Evolutionary conservation across 257 asterid genomes (phyloP).

Genomic region (Jacaranda copaia): DNA sequence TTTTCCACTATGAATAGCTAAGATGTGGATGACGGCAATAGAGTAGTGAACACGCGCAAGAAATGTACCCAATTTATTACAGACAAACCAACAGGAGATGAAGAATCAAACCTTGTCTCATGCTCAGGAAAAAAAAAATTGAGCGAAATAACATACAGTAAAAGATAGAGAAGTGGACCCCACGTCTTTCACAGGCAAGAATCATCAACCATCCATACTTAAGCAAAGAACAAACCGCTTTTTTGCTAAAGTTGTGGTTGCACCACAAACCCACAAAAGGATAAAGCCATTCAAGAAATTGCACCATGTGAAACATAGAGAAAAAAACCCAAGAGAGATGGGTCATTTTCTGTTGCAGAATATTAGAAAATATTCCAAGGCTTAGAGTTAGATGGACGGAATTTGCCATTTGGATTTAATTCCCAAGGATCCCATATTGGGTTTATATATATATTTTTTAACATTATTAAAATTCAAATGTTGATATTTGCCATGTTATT

Average conservation of each 20-base stretch:
- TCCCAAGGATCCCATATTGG: too few species aligned
- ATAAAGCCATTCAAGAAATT: conserved; percentile 10
- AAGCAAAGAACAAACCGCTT: conserved; percentile 34
- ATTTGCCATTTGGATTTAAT: not conserved
- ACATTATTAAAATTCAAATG: too few species aligned
- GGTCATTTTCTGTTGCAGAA: conserved; percentile 25
- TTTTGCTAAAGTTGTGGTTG: conserved; percentile 20
- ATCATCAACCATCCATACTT: conserved; percentile 26
- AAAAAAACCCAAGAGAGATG: not conserved
- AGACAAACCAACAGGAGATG: not conserved
- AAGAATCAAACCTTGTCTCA: conserved; percentile 31
- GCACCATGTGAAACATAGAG: conserved; percentile 14
- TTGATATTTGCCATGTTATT: too few species aligned
- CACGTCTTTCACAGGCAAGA: not conserved
- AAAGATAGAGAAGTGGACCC: conserved; percentile 23
- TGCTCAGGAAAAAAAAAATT: conserved; percentile 7
- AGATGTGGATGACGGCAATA: not conserved
- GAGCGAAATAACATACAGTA: conserved; percentile 21
- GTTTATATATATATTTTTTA: too few species aligned
- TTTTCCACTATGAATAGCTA: too few species aligned
- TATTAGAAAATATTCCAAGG: not conserved
- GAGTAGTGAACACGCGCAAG: not conserved
- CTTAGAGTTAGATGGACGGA: too few species aligned
- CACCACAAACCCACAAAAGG: conserved; percentile 13
- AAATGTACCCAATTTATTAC: not conserved